Conservation (phyloP, 257 asterid genomes). For the Salvia miltiorrhiza region DNA sequence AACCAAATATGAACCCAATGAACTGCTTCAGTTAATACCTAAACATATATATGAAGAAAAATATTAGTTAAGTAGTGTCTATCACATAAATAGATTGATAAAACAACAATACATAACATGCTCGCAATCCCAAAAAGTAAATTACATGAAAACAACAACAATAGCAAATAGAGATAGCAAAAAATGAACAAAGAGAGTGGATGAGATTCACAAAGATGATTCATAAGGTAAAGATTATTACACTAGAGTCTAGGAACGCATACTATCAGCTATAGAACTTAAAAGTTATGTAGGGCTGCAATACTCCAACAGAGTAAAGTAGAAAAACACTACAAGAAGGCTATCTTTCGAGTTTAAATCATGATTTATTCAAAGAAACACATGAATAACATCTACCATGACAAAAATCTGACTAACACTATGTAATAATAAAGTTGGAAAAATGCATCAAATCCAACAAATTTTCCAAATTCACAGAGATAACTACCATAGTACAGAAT, state of each 20-base stretch:
- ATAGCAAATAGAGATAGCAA: no score
- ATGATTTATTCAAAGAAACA: background rate
- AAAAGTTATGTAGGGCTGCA: background rate
- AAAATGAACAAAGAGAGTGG: no score
- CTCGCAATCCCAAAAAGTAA: no score
- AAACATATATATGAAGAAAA: no score
- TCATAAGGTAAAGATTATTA: background rate
- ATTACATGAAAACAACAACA: no score
- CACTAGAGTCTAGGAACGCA: background rate
- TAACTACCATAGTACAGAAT: background rate
- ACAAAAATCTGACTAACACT: slow-evolving; percentile 29
- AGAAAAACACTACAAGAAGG: slow-evolving; percentile 8
- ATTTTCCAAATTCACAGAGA: background rate
- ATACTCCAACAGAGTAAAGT: background rate
- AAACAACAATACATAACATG: no score
- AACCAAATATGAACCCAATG: no score
- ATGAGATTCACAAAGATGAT: no score
- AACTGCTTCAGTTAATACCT: no score
- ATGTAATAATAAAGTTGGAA: slow-evolving; percentile 32
- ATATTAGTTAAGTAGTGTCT: no score
- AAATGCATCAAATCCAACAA: slow-evolving; percentile 8
- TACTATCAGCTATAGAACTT: background rate
- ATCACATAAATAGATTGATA: no score
- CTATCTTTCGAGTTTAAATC: background rate
- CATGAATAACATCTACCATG: background rate